Evolutionary conservation across 2,329 filamentous ascomycete species (phyloP).

Genomic region (Fusarium citri): DNA sequence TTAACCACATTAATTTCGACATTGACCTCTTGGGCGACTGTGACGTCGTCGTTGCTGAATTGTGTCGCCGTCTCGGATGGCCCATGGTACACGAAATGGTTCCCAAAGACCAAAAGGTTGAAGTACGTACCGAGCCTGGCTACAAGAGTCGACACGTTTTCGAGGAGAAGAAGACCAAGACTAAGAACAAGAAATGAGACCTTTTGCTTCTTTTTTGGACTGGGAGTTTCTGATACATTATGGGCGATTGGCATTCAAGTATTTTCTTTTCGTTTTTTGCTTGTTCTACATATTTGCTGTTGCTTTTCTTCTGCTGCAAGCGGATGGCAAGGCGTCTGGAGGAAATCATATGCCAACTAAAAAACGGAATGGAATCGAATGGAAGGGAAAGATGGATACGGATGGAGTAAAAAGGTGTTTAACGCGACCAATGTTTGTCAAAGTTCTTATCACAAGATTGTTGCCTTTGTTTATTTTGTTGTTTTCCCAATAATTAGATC

Average conservation of each 20-base stretch:
- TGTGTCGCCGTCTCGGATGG: slow-evolving; percentile 87
- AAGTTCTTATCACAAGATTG: slow-evolving; percentile 2
- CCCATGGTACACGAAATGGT: slow-evolving; percentile 85
- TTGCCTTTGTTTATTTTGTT: neutral
- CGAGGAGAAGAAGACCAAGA: slow-evolving; percentile 38
- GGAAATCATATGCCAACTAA: slow-evolving; percentile 28
- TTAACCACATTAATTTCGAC: slow-evolving; percentile 93
- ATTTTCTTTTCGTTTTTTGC: slow-evolving; percentile 1
- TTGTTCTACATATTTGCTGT: slow-evolving; percentile 6
- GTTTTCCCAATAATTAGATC: neutral
- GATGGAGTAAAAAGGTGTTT: slow-evolving; percentile 35
- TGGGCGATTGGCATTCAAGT: neutral
- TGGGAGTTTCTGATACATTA: too few species aligned
- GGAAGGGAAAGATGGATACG: slow-evolving; percentile 15
- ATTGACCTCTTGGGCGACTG: slow-evolving; percentile 96
- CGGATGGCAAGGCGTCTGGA: slow-evolving; percentile 41
- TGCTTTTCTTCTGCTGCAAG: slow-evolving; percentile 15
- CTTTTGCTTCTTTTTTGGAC: neutral
- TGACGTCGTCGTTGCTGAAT: slow-evolving; percentile 87
- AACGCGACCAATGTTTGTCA: neutral
- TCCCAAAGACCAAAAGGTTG: slow-evolving; percentile 71
- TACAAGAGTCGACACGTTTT: slow-evolving; percentile 55
- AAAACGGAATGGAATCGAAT: slow-evolving; percentile 7
- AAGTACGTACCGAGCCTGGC: slow-evolving; percentile 58
- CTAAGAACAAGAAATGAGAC: slow-evolving; percentile 7